Evolutionary conservation across 768 basidiomycete species (phyloP).

Genomic region (Lepiota venenata): DNA sequence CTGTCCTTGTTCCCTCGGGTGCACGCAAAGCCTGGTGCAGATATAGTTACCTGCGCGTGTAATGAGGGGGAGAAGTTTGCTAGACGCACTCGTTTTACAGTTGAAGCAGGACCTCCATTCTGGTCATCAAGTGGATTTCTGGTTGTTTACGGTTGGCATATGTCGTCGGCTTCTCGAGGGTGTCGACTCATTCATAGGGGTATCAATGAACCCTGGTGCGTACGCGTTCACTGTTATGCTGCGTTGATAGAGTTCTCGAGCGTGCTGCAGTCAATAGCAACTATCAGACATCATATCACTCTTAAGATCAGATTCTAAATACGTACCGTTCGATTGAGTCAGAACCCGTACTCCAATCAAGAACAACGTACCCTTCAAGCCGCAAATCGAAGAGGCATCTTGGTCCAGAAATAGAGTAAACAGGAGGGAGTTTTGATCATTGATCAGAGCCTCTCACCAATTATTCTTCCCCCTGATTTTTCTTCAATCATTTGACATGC

Average conservation of each 20-base stretch:
- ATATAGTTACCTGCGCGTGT: neutral
- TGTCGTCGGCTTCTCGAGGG: neutral
- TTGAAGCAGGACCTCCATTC: neutral
- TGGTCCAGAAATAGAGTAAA: neutral
- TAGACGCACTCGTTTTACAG: neutral
- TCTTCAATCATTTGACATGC: conserved; percentile 58
- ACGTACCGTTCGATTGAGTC: conserved; percentile 35
- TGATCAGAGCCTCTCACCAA: conserved; percentile 30
- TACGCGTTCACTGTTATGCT: conserved; percentile 42
- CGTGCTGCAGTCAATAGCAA: conserved; percentile 20
- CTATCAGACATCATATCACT: neutral
- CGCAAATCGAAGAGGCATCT: conserved; percentile 26
- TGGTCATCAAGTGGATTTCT: neutral
- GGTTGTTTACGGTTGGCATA: neutral
- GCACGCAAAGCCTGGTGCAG: neutral
- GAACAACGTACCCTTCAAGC: conserved; percentile 22
- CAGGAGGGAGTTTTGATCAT: neutral
- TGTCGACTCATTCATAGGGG: conserved; percentile 1
- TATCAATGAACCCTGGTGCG: conserved; percentile 26
- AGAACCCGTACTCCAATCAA: conserved; percentile 30
- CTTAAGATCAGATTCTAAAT: neutral
- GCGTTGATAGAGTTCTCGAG: conserved; percentile 32
- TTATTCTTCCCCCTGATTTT: conserved; percentile 47
- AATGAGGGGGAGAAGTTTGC: neutral
- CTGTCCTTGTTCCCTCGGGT: neutral